Evolutionary conservation across 257 asterid genomes (phyloP).

Genomic region (Parsonsia alboflavescens): DNA sequence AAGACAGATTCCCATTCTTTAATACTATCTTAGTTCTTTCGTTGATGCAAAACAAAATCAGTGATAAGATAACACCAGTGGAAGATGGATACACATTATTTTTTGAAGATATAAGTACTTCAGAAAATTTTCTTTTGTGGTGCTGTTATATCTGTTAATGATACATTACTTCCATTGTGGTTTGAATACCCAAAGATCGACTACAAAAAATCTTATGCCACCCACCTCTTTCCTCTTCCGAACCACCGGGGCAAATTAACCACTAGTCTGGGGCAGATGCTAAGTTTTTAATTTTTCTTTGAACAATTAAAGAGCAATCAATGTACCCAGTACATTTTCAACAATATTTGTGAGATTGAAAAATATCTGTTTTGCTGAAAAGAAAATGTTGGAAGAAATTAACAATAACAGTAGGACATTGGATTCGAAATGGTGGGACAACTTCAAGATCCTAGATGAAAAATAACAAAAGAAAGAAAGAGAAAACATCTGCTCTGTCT

Average conservation of each 20-base stretch:
- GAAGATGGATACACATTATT: background rate
- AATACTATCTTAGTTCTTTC: background rate
- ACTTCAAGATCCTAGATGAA: background rate
- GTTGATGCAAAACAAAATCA: background rate
- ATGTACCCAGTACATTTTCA: background rate
- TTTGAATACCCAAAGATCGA: background rate
- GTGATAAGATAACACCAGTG: background rate
- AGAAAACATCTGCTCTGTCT: background rate
- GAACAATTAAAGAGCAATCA: background rate
- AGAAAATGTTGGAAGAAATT: background rate
- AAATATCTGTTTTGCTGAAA: too few species aligned
- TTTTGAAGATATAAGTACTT: background rate
- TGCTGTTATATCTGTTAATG: background rate
- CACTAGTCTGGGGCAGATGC: background rate
- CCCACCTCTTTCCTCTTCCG: background rate
- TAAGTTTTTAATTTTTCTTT: background rate
- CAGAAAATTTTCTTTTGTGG: background rate
- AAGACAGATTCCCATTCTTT: background rate
- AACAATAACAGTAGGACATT: background rate
- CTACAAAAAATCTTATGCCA: background rate
- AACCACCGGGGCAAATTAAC: background rate
- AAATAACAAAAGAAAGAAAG: background rate
- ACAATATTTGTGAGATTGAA: background rate
- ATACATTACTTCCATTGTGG: background rate
- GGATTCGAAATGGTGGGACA: background rate